Conservation (phyloP, 371 early-diverging fungal genomes). For the Umbelopsis sp. region DNA sequence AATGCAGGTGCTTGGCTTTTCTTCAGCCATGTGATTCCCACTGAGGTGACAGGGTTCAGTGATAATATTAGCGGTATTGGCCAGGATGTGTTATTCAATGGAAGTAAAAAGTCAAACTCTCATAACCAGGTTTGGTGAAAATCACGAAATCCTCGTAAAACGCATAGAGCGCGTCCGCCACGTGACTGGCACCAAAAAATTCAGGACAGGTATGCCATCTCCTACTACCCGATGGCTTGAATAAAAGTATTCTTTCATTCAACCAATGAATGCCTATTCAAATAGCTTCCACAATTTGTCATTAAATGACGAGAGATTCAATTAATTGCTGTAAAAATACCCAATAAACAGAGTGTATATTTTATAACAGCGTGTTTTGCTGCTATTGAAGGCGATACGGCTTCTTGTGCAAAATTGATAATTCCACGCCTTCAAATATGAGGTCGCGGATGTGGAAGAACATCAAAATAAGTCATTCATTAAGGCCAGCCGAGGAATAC, state of each 20-base stretch:
- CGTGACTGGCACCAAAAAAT: background rate
- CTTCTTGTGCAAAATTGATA: too few relatives aligned
- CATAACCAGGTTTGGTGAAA: background rate
- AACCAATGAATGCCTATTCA: background rate
- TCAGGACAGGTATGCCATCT: too few relatives aligned
- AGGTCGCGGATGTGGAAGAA: too few relatives aligned
- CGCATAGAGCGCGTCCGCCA: background rate
- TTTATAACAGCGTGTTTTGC: too few relatives aligned
- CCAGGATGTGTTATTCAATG: background rate
- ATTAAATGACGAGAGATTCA: too few relatives aligned
- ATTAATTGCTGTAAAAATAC: too few relatives aligned
- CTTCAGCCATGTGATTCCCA: slow-evolving; percentile 11
- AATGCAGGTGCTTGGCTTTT: slow-evolving; percentile 13
- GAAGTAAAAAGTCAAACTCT: background rate
- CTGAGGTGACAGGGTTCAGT: background rate
- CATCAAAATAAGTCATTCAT: too few relatives aligned
- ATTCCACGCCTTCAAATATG: too few relatives aligned
- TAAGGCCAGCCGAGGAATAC: too few relatives aligned
- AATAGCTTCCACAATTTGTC: too few relatives aligned
- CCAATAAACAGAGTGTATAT: too few relatives aligned
- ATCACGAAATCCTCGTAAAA: background rate
- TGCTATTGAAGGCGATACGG: too few relatives aligned
- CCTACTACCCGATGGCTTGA: background rate
- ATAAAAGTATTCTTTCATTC: background rate
- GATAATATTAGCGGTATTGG: background rate